Evolutionary conservation across 2,329 filamentous ascomycete genomes (phyloP).

Genomic region (Ceratocystiopsis sp.): DNA sequence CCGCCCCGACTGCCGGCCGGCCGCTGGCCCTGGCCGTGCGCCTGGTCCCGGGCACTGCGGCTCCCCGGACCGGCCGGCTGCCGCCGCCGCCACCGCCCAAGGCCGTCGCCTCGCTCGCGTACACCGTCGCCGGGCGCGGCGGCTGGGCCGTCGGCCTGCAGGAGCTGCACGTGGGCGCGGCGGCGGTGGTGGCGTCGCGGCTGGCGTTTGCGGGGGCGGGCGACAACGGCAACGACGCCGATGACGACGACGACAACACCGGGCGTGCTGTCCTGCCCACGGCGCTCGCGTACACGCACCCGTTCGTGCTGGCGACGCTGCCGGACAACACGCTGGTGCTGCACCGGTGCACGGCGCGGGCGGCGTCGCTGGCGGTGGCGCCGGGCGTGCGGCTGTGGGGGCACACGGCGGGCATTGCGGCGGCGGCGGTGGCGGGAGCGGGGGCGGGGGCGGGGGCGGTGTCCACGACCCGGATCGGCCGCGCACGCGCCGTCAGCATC

Average conservation of each 20-base stretch:
- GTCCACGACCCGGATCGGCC: too few species aligned
- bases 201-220: constrained; percentile 20
- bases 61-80: constrained; percentile 65
- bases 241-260: background rate
- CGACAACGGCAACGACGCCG: background rate
- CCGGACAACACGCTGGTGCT: constrained; percentile 77
- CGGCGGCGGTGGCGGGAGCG: constrained; percentile 70
- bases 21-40: background rate
- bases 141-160: constrained; percentile 91
- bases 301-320: constrained; percentile 70
- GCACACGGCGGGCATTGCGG: constrained; percentile 83
- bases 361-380: constrained; percentile 49
- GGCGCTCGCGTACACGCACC: constrained; percentile 56
- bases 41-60: constrained; percentile 33
- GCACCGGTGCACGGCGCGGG: constrained; percentile 61
- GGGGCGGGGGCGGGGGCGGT: constrained; percentile 68
- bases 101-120: constrained; percentile 71
- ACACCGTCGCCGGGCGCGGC: constrained; percentile 59
- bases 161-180: constrained; percentile 48
- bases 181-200: constrained; percentile 21
- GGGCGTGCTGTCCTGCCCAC: constrained; percentile 33
- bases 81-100: constrained; percentile 48
- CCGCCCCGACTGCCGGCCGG: background rate
- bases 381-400: constrained; percentile 69
- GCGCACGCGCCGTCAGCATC: constrained; percentile 83